Evolutionary conservation across 495 filamentous ascomycete genomes (phyloP).

Genomic region (Hyaloscypha variabilis): DNA sequence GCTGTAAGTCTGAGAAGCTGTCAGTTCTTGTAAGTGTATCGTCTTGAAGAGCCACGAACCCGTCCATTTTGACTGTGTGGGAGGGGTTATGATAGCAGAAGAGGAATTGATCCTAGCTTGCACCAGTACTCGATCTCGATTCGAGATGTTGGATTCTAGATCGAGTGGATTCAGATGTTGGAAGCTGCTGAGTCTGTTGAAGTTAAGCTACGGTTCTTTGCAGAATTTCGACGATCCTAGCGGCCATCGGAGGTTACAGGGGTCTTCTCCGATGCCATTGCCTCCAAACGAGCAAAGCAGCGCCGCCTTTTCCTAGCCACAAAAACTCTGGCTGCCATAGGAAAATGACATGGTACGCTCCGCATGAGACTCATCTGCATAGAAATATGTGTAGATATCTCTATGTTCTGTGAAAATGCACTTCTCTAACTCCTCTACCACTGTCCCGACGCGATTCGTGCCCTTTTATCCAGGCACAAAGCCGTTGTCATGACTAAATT

Average conservation of each 20-base stretch:
- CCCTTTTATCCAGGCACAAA: background rate
- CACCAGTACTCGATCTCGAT: background rate
- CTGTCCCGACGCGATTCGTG: background rate
- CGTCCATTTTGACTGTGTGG: constrained; percentile 27
- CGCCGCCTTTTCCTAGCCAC: background rate
- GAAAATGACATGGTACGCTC: background rate
- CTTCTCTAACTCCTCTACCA: too few species aligned
- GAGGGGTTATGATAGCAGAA: background rate
- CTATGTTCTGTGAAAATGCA: too few species aligned
- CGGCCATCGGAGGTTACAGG: background rate
- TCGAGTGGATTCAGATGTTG: background rate
- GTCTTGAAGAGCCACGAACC: constrained; percentile 18
- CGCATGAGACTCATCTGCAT: too few species aligned
- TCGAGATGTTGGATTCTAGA: background rate
- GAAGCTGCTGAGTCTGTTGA: background rate
- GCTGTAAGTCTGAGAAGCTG: constrained; percentile 60
- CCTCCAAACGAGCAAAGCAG: background rate
- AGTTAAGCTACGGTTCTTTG: background rate
- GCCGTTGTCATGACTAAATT: background rate
- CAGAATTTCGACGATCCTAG: background rate
- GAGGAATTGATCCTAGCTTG: background rate
- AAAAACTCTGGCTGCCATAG: background rate
- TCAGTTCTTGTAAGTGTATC: background rate
- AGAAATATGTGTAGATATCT: too few species aligned
- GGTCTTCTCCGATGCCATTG: background rate